Conservation (phyloP, 2,329 filamentous ascomycete species). For the Nigrospora sphaerica region DNA sequence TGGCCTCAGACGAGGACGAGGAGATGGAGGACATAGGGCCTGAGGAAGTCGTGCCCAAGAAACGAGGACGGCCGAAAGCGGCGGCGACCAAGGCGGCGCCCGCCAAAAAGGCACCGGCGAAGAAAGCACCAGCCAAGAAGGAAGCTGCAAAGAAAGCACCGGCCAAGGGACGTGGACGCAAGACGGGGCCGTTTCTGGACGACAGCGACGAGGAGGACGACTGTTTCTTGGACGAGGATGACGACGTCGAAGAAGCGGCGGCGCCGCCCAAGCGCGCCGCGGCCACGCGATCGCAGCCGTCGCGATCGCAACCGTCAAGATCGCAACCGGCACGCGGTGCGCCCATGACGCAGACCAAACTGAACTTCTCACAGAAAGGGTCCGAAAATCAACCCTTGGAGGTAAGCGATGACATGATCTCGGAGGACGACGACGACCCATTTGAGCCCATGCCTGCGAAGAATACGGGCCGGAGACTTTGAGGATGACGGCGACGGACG, state of each 20-base stretch:
- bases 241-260: conserved; percentile 37
- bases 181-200: conserved; percentile 28
- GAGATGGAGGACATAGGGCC: conserved; percentile 14
- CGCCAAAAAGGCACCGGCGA: conserved; percentile 36
- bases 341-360: conserved; percentile 37
- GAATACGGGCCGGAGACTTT: conserved; percentile 11
- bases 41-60: conserved; percentile 29
- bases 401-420: conserved; percentile 60
- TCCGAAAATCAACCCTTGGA: conserved; percentile 44
- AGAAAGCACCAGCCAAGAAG: conserved; percentile 31
- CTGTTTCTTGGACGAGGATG: conserved; percentile 47
- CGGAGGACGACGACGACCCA: conserved; percentile 50
- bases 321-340: conserved; percentile 23
- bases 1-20: conserved; percentile 12
- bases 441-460: conserved; percentile 46
- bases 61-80: conserved; percentile 37
- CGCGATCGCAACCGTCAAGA: conserved; percentile 19
- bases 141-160: conserved; percentile 9
- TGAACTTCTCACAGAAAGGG: conserved; percentile 41
- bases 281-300: conserved; percentile 14
- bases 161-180: conserved; percentile 30
- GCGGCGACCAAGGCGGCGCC: conserved; percentile 28
- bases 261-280: conserved; percentile 28
- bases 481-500: background rate
- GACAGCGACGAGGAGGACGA: conserved; percentile 40